Evolutionary conservation across 495 filamentous ascomycete genomes (phyloP), one percentile per base, ranked within the genome.

Genomic region (Aspergillus conjunctus): DNA sequence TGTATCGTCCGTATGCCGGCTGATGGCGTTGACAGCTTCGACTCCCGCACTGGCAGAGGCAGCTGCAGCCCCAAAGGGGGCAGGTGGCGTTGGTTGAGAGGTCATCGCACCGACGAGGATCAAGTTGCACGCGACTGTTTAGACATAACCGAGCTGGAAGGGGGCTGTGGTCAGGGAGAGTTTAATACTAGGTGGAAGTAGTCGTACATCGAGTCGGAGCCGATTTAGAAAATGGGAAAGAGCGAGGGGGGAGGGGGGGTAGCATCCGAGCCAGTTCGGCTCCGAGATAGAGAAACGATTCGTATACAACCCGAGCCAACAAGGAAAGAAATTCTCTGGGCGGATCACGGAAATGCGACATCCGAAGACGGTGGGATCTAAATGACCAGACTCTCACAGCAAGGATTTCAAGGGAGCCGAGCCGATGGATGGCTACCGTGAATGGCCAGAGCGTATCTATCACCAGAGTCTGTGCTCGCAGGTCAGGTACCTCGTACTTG

Each of bases 11-110:
- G 59, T 45, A 3, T 54, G 31, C n/a, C 17, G 60, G 7, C 56
- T 62, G 7, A 64, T 44, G n/a, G 62, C n/a, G 6, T 51, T 52
- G 12, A 45, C 48, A 15, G 57, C 17, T 12, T 53, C 54, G 9
- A 43, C 30, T 6, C 41, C 53, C 56, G 62, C 31, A 17, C 49
- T 43, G 33, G 62, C 55, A n/a, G 66, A 54, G 14, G 58, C 54
- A 12, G 62, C 55, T 17, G 54, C 41, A 18, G 59, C 64, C 33
- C 64, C 68, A 14, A 69, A 66, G 2, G 69, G 65, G 20, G 69
- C 64, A 41, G 67, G 67, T 49, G 67, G 62, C 20, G 46, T 32
- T 11, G 62, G 54, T 15, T 60, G 58, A 43, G 49, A 44, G 45
- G 48, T 41, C 56, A 61, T 64, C 17, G 26, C 54, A 39, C 44